Percentiles rank a stretch among this genome's conserved stretches.
Evolutionary conservation across 2,329 filamentous ascomycete species (phyloP).

Genomic region (Neofusicoccum kwambonambiense): DNA sequence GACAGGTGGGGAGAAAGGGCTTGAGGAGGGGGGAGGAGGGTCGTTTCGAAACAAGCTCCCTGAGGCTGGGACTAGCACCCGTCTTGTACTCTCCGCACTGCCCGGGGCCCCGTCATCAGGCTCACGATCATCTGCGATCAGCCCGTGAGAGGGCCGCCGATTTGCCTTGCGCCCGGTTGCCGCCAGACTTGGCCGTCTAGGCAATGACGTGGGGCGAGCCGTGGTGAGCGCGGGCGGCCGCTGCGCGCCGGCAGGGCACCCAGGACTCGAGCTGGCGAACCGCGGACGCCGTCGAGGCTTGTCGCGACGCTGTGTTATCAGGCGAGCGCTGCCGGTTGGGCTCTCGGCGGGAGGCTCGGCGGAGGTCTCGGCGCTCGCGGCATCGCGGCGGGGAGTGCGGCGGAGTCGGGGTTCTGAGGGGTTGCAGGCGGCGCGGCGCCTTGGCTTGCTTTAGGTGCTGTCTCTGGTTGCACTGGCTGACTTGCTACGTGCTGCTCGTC

Average conservation of each 20-base stretch:
- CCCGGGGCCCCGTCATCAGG: neutral
- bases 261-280: neutral
- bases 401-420: neutral
- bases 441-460: neutral
- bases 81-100: neutral
- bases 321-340: neutral
- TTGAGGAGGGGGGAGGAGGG: neutral
- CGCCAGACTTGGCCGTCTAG: neutral
- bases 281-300: neutral
- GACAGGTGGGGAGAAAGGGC: too few relatives aligned
- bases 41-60: conserved; percentile 7
- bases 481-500: too few relatives aligned
- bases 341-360: conserved; percentile 15
- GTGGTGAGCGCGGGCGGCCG: neutral
- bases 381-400: neutral
- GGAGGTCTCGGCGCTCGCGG: conserved; percentile 13
- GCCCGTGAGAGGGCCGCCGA: neutral
- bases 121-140: neutral
- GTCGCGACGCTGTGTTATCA: neutral
- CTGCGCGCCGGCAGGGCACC: too few relatives aligned
- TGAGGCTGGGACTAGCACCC: neutral
- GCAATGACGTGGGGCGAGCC: neutral
- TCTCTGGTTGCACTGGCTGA: too few relatives aligned
- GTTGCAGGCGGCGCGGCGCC: neutral
- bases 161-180: neutral